Evolutionary conservation across 495 filamentous ascomycete species (phyloP).

Genomic region (Talaromyces trachyspermus): DNA sequence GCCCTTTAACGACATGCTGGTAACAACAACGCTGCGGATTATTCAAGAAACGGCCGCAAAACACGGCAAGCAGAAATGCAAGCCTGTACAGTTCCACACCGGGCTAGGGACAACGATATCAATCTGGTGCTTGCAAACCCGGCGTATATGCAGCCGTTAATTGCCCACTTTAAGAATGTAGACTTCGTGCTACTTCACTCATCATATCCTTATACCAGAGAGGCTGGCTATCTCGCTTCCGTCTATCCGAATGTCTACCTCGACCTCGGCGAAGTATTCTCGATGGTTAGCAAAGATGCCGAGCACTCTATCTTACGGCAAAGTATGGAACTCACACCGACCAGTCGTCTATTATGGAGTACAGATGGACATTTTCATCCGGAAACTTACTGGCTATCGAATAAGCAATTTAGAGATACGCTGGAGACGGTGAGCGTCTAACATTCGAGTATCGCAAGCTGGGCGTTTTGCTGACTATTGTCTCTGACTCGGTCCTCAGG

Average conservation of each 20-base stretch:
- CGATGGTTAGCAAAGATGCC: constrained; percentile 69
- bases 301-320: constrained; percentile 68
- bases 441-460: not conserved
- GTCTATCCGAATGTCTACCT: constrained; percentile 80
- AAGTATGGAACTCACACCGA: constrained; percentile 69
- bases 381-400: constrained; percentile 74
- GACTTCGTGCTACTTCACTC: constrained; percentile 78
- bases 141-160: constrained; percentile 67
- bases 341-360: constrained; percentile 74
- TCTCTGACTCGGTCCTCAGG: constrained; percentile 22
- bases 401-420: constrained; percentile 68
- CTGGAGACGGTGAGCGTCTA: constrained; percentile 48
- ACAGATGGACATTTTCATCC: constrained; percentile 80
- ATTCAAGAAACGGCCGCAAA: constrained; percentile 12
- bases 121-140: constrained; percentile 63
- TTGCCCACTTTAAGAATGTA: constrained; percentile 58
- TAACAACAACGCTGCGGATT: constrained; percentile 44
- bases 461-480: not conserved
- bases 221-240: constrained; percentile 74
- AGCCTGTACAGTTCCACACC: constrained; percentile 83
- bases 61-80: constrained; percentile 21
- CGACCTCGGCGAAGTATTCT: constrained; percentile 83
- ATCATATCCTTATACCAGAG: constrained; percentile 75
- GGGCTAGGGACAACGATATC: constrained; percentile 85
- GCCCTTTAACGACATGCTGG: constrained; percentile 56